Conservation (phyloP, 1,284 basidiomycete genomes). For the Polyporus tsugae region DNA sequence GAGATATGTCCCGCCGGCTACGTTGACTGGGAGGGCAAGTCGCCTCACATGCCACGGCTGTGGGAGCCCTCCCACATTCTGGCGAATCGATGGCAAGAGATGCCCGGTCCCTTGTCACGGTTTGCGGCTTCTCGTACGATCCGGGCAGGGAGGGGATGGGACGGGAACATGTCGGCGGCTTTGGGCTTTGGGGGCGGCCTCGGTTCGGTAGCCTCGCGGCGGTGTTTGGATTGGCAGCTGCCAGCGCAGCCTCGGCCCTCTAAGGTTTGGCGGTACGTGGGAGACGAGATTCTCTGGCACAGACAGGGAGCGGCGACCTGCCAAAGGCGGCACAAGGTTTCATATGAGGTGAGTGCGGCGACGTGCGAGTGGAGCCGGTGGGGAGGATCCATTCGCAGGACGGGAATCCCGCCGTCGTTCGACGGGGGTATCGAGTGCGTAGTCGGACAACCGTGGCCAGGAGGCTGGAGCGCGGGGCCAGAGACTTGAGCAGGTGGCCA, state of each 20-base stretch:
- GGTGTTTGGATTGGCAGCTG: slow-evolving; percentile 8
- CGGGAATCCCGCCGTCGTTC: neutral
- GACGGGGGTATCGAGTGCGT: neutral
- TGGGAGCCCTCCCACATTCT: slow-evolving; percentile 30
- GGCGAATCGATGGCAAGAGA: neutral
- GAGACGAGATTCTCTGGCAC: neutral
- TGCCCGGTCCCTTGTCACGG: neutral
- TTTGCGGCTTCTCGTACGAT: neutral
- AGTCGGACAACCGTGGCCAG: neutral
- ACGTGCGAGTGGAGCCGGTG: neutral
- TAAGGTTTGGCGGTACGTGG: slow-evolving; percentile 6
- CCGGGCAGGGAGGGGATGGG: neutral
- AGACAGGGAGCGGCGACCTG: neutral
- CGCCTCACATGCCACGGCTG: slow-evolving; percentile 27
- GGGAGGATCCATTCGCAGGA: neutral
- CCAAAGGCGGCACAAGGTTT: slow-evolving; percentile 1
- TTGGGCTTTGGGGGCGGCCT: neutral
- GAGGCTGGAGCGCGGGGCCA: neutral
- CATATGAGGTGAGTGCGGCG: slow-evolving; percentile 1
- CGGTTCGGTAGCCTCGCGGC: slow-evolving; percentile 8
- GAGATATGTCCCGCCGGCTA: slow-evolving; percentile 11
- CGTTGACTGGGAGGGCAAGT: slow-evolving; percentile 10
- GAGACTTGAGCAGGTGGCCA: neutral
- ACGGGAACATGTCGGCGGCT: neutral
- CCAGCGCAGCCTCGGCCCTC: neutral